phyloP scores from a whole-genome alignment of 805 yeast genomes.

The Kregervanrija delftensis region DNA sequence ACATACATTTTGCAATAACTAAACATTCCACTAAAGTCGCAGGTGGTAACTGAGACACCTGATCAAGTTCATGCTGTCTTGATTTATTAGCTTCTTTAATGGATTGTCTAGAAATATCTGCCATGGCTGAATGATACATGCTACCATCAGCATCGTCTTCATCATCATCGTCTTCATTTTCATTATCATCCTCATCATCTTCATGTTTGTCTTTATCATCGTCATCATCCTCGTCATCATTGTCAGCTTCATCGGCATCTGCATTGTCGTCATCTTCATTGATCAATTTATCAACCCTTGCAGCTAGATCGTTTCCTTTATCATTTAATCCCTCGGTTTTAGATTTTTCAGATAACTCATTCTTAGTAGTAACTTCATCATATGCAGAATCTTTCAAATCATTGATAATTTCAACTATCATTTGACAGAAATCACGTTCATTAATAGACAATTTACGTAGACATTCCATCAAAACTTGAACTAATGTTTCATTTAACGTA shows the following conservation, averaged over 20 bases:
- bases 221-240: slow-evolving; percentile 6
- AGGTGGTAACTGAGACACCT: slow-evolving; percentile 35
- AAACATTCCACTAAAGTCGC: slow-evolving; percentile 57
- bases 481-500: slow-evolving; percentile 45
- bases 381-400: slow-evolving; percentile 69
- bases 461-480: slow-evolving; percentile 54
- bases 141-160: slow-evolving; percentile 17
- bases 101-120: slow-evolving; percentile 26
- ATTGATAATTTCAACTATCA: slow-evolving; percentile 78
- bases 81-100: slow-evolving; percentile 26
- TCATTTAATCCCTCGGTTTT: slow-evolving; percentile 2
- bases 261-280: slow-evolving; percentile 22
- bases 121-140: slow-evolving; percentile 23
- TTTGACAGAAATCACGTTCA: slow-evolving; percentile 78
- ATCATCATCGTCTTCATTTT: slow-evolving; percentile 14
- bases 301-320: neutral
- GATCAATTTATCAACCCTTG: slow-evolving; percentile 8
- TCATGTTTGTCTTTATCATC: neutral
- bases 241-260: slow-evolving; percentile 2
- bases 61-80: slow-evolving; percentile 26
- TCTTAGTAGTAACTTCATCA: slow-evolving; percentile 24
- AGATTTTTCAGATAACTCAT: slow-evolving; percentile 18
- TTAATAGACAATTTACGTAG: slow-evolving; percentile 64
- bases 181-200: slow-evolving; percentile 12
- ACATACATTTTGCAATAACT: slow-evolving; percentile 57